These are phyloP conservation scores for Sporothrix schenckii DNA, from an alignment of 2,329 filamentous ascomycete genomes.

Conservation along the genomic window DNA sequence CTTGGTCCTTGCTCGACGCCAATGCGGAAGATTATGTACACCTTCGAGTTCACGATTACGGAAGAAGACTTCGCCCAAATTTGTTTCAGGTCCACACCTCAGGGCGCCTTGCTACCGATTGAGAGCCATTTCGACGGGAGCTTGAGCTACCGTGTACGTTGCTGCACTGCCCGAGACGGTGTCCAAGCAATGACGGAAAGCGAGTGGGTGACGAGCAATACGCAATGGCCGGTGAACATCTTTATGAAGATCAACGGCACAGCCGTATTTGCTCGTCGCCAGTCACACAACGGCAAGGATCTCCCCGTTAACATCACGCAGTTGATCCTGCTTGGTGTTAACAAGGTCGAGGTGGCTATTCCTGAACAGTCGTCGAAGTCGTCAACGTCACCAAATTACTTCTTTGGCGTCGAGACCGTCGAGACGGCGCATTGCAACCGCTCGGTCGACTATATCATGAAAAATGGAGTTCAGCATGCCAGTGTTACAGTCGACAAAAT, in stretches of 20 bases:
- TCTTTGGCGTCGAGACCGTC: conserved; percentile 71
- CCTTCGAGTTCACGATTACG: conserved; percentile 53
- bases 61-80: conserved; percentile 45
- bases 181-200: conserved; percentile 45
- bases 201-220: conserved; percentile 66
- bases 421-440: conserved; percentile 55
- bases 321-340: conserved; percentile 59
- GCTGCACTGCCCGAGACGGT: conserved; percentile 48
- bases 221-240: conserved; percentile 70
- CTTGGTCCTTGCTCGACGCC: conserved; percentile 48
- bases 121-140: conserved; percentile 55
- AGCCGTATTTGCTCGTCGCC: conserved; percentile 63
- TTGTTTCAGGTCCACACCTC: conserved; percentile 41
- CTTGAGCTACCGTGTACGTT: conserved; percentile 69
- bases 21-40: conserved; percentile 47
- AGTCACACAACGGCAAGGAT: conserved; percentile 73
- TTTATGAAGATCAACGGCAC: conserved; percentile 69
- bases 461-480: conserved; percentile 47
- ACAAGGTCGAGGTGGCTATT: conserved; percentile 61
- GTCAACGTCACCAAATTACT: conserved; percentile 38
- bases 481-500: conserved; percentile 61
- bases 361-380: conserved; percentile 37
- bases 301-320: conserved; percentile 74
- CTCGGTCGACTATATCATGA: conserved; percentile 48
- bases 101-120: conserved; percentile 43